These are phyloP conservation scores for Rosellinia necatrix DNA, from an alignment of 2,329 filamentous ascomycete genomes.

Conservation along the genomic window DNA sequence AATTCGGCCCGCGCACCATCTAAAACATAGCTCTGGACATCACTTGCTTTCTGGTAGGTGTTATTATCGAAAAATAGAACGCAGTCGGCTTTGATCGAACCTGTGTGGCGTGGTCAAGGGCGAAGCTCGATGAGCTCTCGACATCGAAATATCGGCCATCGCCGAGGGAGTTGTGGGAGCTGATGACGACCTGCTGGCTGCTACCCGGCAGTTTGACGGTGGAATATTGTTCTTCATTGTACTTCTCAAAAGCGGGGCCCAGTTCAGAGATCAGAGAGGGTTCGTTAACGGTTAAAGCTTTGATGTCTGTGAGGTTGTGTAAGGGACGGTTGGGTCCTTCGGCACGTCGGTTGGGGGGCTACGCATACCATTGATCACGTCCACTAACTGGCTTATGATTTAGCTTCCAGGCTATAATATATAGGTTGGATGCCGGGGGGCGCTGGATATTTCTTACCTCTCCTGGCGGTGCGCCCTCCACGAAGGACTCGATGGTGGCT, in stretches of 20 bases:
- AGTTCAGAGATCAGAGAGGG: conserved; percentile 72
- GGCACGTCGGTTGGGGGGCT: conserved; percentile 7
- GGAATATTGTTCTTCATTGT: conserved; percentile 93
- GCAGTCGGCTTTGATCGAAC: conserved; percentile 45
- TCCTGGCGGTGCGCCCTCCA: conserved; percentile 92
- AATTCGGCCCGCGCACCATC: conserved; percentile 79
- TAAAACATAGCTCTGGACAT: conserved; percentile 75
- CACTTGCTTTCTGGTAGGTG: conserved; percentile 72
- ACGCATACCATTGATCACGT: conserved; percentile 79
- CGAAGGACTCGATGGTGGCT: conserved; percentile 78
- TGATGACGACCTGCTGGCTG: conserved; percentile 83
- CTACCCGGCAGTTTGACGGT: conserved; percentile 88
- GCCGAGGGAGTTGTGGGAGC: conserved; percentile 81
- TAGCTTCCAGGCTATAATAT: conserved; percentile 22
- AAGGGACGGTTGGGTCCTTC: conserved; percentile 6
- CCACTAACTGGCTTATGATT: conserved; percentile 67
- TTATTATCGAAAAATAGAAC: conserved; percentile 19
- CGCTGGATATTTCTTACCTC: conserved; percentile 67
- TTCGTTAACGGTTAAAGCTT: conserved; percentile 75
- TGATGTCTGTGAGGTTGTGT: conserved; percentile 71
- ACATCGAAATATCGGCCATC: conserved; percentile 87
- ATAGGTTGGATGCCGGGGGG: conserved; percentile 15
- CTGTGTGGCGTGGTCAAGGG: conserved; percentile 83
- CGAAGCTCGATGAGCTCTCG: conserved; percentile 85
- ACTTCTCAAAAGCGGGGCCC: conserved; percentile 83